A percentile compares a stretch with the other conserved stretches of the same genome.
phyloP scores from a whole-genome alignment of 2,329 filamentous ascomycete genomes.

The Sporothrix pseudoabietina region DNA sequence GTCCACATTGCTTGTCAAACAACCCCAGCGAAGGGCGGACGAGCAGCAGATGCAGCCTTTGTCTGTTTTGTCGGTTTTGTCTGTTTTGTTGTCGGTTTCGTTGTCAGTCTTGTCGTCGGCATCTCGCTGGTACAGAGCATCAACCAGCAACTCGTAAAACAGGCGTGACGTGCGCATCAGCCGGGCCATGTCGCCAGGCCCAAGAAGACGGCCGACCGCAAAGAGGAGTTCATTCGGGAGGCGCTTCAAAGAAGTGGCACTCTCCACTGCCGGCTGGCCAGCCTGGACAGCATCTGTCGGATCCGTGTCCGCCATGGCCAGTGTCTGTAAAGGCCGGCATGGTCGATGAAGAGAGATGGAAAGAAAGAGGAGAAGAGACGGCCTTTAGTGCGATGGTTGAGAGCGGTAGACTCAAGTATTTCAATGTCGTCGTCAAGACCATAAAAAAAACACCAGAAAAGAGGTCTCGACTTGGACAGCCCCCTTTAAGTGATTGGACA shows the following conservation, averaged over 20 bases:
- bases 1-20: slow-evolving; percentile 15
- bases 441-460: background rate
- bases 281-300: background rate
- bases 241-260: background rate
- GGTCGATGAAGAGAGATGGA: too few relatives aligned
- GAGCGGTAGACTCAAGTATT: background rate
- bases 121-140: slow-evolving; percentile 24
- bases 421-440: background rate
- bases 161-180: slow-evolving; percentile 14
- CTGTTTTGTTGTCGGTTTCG: too few relatives aligned
- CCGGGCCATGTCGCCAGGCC: background rate
- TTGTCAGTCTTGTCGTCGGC: background rate
- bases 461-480: background rate
- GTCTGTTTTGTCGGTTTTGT: background rate
- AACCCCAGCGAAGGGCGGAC: slow-evolving; percentile 10
- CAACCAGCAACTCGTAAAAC: slow-evolving; percentile 23
- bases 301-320: slow-evolving; percentile 17
- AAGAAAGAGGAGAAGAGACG: background rate
- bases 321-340: background rate
- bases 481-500: slow-evolving; percentile 6
- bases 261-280: background rate
- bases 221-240: slow-evolving; percentile 29
- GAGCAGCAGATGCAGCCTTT: background rate
- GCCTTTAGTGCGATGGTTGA: too few relatives aligned
- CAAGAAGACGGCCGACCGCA: slow-evolving; percentile 21